These are phyloP conservation scores for Paramecium tetraurelia DNA, from an alignment of 73 alveolate species.

Conservation along the genomic window DNA sequence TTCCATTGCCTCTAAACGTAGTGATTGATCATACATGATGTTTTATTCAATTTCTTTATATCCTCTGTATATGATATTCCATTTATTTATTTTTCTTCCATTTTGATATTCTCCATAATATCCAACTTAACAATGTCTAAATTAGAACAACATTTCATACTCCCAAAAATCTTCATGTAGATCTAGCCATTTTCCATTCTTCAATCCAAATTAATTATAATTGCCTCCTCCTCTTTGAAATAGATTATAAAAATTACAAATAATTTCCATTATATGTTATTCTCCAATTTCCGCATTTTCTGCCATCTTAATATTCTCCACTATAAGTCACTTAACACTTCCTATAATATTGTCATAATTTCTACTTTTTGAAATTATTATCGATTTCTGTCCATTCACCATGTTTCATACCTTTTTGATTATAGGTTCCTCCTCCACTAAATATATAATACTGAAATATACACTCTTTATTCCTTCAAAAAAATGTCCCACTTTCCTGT, in stretches of 20 bases:
- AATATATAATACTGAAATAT: background rate
- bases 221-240: background rate
- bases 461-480: background rate
- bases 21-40: background rate
- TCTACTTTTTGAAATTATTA: background rate
- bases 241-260: background rate
- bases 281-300: background rate
- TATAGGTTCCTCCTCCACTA: background rate
- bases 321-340: background rate
- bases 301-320: background rate
- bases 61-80: background rate
- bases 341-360: background rate
- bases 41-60: background rate
- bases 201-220: background rate
- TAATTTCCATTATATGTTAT: background rate
- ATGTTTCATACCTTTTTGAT: background rate
- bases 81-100: background rate
- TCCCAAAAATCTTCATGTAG: background rate
- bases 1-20: background rate
- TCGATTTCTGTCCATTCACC: background rate
- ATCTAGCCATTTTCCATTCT: background rate
- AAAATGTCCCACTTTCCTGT: background rate
- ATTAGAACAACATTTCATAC: background rate
- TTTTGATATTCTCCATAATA: background rate
- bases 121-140: background rate